Evolutionary conservation across 2,329 filamentous ascomycete genomes (phyloP).

Genomic region (Claviceps sp.): DNA sequence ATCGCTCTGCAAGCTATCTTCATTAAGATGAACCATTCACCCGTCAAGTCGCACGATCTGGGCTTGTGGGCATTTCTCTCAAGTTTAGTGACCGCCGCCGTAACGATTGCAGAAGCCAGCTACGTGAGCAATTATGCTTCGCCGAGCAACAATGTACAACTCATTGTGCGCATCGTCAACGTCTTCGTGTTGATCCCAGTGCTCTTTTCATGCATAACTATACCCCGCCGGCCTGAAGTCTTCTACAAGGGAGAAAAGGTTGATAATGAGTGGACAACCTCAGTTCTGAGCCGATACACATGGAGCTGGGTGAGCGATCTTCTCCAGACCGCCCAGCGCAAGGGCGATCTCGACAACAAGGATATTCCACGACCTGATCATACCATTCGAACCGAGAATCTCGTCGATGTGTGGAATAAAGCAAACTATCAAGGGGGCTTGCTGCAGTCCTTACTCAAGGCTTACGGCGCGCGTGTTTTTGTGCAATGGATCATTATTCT

Average conservation of each 20-base stretch:
- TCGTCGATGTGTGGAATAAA: slow-evolving; percentile 34
- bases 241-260: slow-evolving; percentile 45
- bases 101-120: slow-evolving; percentile 32
- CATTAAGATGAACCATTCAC: slow-evolving; percentile 34
- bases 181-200: slow-evolving; percentile 31
- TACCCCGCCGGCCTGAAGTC: slow-evolving; percentile 57
- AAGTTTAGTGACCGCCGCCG: slow-evolving; percentile 27
- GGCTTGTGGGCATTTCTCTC: slow-evolving; percentile 40
- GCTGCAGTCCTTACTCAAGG: slow-evolving; percentile 44
- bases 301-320: slow-evolving; percentile 50
- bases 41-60: slow-evolving; percentile 38
- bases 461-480: slow-evolving; percentile 41
- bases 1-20: slow-evolving; percentile 37
- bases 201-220: slow-evolving; percentile 33
- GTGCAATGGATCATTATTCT: slow-evolving; percentile 47
- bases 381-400: slow-evolving; percentile 35
- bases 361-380: slow-evolving; percentile 51
- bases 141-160: slow-evolving; percentile 23
- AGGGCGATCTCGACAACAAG: slow-evolving; percentile 44
- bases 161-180: slow-evolving; percentile 34
- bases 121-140: slow-evolving; percentile 18
- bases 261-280: slow-evolving; percentile 48
- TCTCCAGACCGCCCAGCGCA: slow-evolving; percentile 39
- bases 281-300: slow-evolving; percentile 47
- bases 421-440: slow-evolving; percentile 36